Evolutionary conservation across 441 rosid species (phyloP), one percentile per base, ranked within the genome.

Genomic region (Codiaeum variegatum): DNA sequence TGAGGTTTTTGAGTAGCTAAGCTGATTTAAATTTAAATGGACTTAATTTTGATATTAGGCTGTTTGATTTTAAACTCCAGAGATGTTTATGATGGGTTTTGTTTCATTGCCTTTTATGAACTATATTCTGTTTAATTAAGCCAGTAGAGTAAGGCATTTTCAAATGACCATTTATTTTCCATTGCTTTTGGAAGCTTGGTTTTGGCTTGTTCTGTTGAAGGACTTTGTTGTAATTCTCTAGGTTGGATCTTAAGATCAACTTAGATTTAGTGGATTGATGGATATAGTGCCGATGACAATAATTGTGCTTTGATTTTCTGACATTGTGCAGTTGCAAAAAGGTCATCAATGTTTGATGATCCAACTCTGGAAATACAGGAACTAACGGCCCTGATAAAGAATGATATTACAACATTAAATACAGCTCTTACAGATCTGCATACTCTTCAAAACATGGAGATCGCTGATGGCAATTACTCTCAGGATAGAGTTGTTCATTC

Each of bases 331-430:
- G 96, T 94, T 88, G 92, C 93, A 0, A 94, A 88, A 73, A 87
- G 85, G 79, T 91, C 99, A 28, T 91, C 97, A 3, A 92, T 92
- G 87, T 94, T 94, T 78, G 84, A 91, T 80, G 99, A 94, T 81
- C 93, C 94, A 3, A 83, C 86, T 8, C 70, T 91, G 63, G 93
- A 92, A 65, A 91, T 94, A 80, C 96, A 94, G 73, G 93, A 94
- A 77, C 70, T 91, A 71, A 94, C 96, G 38, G 87, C 77, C 31
- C 73, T 94, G 86, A 87, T 94, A 69, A 94, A 92, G 88, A 85
- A 90, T 64, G 93, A 92, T 23, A 85, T 92, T 68, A 91, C 93
- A 11, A 83, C 87, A 19, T 77, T 91, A 72, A 92, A 94, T 44
- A 74, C 76, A 67, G 99, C 97, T 51, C 84, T 94, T 63, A 83